These are phyloP conservation scores for Choiromyces venosus DNA, from an alignment of 495 filamentous ascomycete genomes.

Conservation along the genomic window DNA sequence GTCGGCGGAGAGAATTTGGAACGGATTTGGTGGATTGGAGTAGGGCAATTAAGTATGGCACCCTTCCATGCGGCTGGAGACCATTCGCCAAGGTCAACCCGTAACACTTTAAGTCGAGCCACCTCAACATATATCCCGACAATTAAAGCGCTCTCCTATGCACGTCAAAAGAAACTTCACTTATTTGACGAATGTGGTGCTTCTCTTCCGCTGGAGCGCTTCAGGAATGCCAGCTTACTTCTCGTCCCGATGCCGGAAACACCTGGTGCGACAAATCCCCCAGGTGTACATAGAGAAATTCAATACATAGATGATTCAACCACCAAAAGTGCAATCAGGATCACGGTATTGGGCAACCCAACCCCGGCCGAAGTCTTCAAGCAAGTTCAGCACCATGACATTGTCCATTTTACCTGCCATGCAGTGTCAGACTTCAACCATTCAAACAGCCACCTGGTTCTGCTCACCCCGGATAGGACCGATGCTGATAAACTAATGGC, in stretches of 20 bases:
- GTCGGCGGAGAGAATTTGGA: no score
- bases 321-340: not conserved
- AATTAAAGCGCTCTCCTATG: no score
- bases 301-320: no score
- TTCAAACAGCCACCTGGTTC: slow-evolving; percentile 29
- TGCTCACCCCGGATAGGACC: not conserved
- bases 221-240: no score
- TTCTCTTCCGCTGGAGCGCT: no score
- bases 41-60: no score
- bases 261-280: no score
- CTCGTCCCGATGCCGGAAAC: no score
- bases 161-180: not conserved
- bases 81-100: slow-evolving; percentile 9
- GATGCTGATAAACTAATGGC: not conserved
- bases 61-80: no score
- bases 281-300: no score
- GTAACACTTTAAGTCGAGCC: not conserved
- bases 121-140: slow-evolving; percentile 15
- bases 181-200: not conserved
- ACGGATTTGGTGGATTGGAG: no score
- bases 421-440: slow-evolving; percentile 24
- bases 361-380: slow-evolving; percentile 6
- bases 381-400: slow-evolving; percentile 5
- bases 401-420: slow-evolving; percentile 38
- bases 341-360: not conserved